Evolutionary conservation across 371 early-diverging fungal genomes (phyloP), one percentile per base, ranked within the genome.

Genomic region (Apophysomyces trapeziformis): DNA sequence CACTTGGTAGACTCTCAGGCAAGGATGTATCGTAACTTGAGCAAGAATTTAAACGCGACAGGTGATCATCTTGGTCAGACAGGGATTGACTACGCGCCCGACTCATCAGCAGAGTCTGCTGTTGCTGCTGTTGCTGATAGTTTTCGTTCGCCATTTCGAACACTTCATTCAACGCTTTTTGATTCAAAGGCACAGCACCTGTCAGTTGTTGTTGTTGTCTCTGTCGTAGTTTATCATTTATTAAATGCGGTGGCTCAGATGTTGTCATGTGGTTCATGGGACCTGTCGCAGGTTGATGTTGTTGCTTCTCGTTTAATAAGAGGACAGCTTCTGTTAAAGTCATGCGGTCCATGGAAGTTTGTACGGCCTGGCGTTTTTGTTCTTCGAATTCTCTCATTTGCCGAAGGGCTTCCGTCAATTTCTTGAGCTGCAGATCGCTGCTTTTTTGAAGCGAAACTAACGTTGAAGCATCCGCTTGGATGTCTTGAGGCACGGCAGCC

Each of bases 381-480:
- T 65, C 59, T 26, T 38, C 35, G 8, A 45, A 46, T n/a, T 58
- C 59, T 39, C 59, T 61, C 61, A 68, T 36, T 16, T 47, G 38
- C 18, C 58, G 56, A 1, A 68, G 21, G 2, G 69, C 60, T 36
- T 64, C 61, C 1, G 69, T 68, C 12, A 68, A 45, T 57, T 68
- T 65, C 13, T 45, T 44, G 6, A 68, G 14, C 39, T 68, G 69
- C 21, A 32, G 60, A 38, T 68, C 69, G 37, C 69, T 68, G 43
- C 69, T 68, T 47, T 68, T 64, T 65, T 68, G 69, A 16, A 68
- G 32, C 16, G 57, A 56, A n/a, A 68, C 54, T 18, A 68, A 39
- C 1, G 69, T 39, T 1, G 65, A 65, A 21, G 69, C 69, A 38
- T 68, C 65, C 3, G 69, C 61, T n/a, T 38, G 43, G 2, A 61